Evolutionary conservation across 768 basidiomycete genomes (phyloP).

Genomic region (Lactarius sp.): DNA sequence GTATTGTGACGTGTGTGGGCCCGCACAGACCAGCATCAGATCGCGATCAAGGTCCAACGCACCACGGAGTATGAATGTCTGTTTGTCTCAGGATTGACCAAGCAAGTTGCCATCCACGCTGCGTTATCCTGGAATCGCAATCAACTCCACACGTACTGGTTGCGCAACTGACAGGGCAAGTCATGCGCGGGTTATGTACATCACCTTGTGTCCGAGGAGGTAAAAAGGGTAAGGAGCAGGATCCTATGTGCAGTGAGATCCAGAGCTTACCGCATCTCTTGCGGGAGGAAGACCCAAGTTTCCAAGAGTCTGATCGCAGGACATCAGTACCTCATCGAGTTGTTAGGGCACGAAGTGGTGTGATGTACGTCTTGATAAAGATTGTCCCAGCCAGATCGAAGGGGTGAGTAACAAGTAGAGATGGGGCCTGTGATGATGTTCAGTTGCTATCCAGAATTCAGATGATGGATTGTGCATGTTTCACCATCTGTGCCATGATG

Average conservation of each 20-base stretch:
- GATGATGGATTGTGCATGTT: neutral
- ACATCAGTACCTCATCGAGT: neutral
- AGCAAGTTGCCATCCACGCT: slow-evolving; percentile 18
- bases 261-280: slow-evolving; percentile 8
- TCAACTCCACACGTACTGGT: neutral
- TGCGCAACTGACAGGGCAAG: too few species aligned
- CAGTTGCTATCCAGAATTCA: neutral
- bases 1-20: neutral
- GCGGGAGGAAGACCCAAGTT: slow-evolving; percentile 10
- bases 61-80: slow-evolving; percentile 7
- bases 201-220: slow-evolving; percentile 3
- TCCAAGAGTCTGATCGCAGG: slow-evolving; percentile 9
- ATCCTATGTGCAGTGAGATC: neutral
- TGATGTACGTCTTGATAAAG: slow-evolving; percentile 14
- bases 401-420: slow-evolving; percentile 4
- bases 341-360: too few species aligned
- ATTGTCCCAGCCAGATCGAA: slow-evolving; percentile 18
- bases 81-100: slow-evolving; percentile 8
- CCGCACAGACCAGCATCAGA: neutral
- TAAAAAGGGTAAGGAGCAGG: neutral
- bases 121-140: slow-evolving; percentile 8
- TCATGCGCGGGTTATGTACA: neutral
- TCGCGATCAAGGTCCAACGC: neutral
- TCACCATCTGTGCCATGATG: slow-evolving; percentile 17
- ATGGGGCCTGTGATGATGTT: neutral